Evolutionary conservation across 768 basidiomycete species (phyloP), one percentile per base, ranked within the genome.

Genomic region (Pulveroboletus ravenelii): DNA sequence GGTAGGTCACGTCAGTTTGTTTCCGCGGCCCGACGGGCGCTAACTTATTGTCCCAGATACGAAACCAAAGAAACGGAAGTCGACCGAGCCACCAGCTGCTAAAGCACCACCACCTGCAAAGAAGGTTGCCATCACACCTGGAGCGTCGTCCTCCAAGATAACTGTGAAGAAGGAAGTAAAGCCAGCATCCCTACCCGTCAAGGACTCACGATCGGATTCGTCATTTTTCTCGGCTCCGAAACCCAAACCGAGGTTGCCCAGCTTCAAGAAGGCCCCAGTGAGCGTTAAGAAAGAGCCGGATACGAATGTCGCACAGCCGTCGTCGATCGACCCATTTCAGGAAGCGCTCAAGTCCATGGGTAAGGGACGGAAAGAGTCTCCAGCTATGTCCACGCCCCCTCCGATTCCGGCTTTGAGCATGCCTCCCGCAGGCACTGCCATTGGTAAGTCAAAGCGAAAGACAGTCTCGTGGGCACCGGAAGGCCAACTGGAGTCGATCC

Each of bases 201-300:
- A 89, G 64, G 87, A 87, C 57, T 85, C 87, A 15, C 87, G 89
- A 71, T 84, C 87, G 12, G 90, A 92, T 67, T 86, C 85, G 41
- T 89, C 87, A 2, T 92, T 93, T 69, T 93, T 93, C 69, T 91
- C 89, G 47, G 85, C 86, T 36, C 87, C 89, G 6, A 92, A 91
- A 64, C 80, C 84, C 17, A 91, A 90, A 62, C 80, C 85, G 29
- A 89, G 87, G 68, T 72, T 93, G 18, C 90, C 90, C 10, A 89
- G 79, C 48, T 93, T 93, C 75, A 91, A 85, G 72, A 93, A 92
- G 68, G 85, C 83, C 10, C 78, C 81, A 0, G 68, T 70, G 6
- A 56, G 68, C 9, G 65, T 59, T 47, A 80, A 82, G 72, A 76
- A 73, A 59, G 83, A 81, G 48, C 68, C 70, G 7, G 79, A 79